A percentile compares a stretch with the other conserved stretches of the same genome.
Conservation (phyloP, 1,284 basidiomycete species). For the Hemileia vastatrix region DNA sequence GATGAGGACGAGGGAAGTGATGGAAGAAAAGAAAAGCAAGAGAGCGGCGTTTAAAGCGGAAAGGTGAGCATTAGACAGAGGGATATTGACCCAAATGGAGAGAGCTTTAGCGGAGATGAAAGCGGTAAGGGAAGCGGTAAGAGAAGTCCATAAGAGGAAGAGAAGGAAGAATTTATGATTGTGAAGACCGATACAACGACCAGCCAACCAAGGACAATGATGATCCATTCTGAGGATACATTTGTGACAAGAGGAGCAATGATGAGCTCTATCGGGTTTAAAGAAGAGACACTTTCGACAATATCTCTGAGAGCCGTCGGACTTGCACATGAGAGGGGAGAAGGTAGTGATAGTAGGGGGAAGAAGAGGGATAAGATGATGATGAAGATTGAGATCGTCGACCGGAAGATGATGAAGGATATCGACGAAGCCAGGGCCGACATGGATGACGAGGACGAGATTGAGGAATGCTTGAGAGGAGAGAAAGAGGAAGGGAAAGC, state of each 20-base stretch:
- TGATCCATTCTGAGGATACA: slow-evolving; percentile 33
- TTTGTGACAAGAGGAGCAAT: slow-evolving; percentile 34
- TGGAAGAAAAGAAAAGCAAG: slow-evolving; percentile 36
- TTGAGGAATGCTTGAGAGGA: too few relatives aligned
- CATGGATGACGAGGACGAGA: too few relatives aligned
- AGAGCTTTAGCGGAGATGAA: slow-evolving; percentile 34
- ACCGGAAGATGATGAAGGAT: too few relatives aligned
- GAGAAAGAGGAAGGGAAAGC: too few relatives aligned
- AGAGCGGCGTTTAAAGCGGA: slow-evolving; percentile 44
- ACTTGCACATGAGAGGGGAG: slow-evolving; percentile 22
- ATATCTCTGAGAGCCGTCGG: slow-evolving; percentile 18
- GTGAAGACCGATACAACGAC: slow-evolving; percentile 41
- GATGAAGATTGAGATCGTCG: too few relatives aligned
- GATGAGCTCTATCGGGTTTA: slow-evolving; percentile 40
- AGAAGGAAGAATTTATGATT: slow-evolving; percentile 46
- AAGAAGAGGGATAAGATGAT: too few relatives aligned
- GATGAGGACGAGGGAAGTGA: slow-evolving; percentile 30
- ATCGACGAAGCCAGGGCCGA: too few relatives aligned
- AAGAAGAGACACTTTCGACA: slow-evolving; percentile 29
- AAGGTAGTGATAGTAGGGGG: too few relatives aligned
- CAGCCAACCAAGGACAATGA: slow-evolving; percentile 41
- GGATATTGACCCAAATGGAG: slow-evolving; percentile 22
- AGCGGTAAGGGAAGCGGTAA: slow-evolving; percentile 33
- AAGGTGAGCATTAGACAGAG: slow-evolving; percentile 1
- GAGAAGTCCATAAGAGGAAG: slow-evolving; percentile 40